Base-by-base conservation (phyloP, 371 early-diverging fungal species). In the Apophysomyces trapeziformis region DNA sequence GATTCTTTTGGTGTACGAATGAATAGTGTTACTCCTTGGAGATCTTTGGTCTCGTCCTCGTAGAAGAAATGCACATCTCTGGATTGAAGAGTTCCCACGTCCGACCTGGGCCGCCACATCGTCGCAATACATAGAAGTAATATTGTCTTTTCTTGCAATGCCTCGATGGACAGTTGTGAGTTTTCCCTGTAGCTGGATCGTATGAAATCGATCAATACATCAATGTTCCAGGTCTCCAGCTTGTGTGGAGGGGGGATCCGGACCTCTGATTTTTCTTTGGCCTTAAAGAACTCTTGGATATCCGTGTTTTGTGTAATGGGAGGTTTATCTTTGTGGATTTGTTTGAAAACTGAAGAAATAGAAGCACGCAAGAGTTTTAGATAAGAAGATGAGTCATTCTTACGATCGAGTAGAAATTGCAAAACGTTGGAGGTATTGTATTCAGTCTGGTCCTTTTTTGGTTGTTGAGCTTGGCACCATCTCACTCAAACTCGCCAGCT, bases 61-160 rank as follows among this genome's bases (percentile, higher is more conserved):
- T 50, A 18, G 5, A 21, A 9, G 8, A 50, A 50, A 32, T 50
- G n/a, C 21, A 69, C 58, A 60, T 69, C 72, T 8, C 68, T 9
- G 16, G 13, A 54, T 47, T 71, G 72, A 14, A 71, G 7, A 18
- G 57, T 43, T 0, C 67, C 67, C 6, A 75, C 21, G 45, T 75
- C 71, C 0, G 66, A 65, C 0, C 71, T 21, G 65, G 21, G 67
- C 1, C 71, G 18, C 64, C 71, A 68, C 67, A 75, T 69, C 0
- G 68, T 67, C 5, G 57, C 46, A 9, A 74, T 56, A 2, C 50
- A 16, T 12, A 68, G 47, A 7, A 74, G 18, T 1, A 66, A 1
- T 13, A 74, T 41, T 0, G 58, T 38, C 14, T 74, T 21, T 18
- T 61, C 54, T 68, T 74, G 74, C 18, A 74, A 36, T 8, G 54